phyloP scores from a whole-genome alignment of 805 yeast species.

The Blastobotrys americana region DNA sequence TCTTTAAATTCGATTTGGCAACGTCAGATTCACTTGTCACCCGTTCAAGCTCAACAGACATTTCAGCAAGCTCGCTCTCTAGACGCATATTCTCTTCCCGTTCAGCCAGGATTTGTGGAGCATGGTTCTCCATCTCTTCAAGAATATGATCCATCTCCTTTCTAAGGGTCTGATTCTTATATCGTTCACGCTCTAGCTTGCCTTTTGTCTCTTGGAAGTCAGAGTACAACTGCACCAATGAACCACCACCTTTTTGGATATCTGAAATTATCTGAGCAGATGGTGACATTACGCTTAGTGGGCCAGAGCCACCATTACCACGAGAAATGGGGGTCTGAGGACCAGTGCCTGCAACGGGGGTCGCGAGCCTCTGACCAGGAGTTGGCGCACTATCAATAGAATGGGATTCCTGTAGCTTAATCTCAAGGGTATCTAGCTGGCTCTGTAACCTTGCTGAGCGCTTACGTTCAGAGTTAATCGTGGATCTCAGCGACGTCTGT shows the following conservation, averaged over 20 bases:
- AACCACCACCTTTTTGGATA: conserved; percentile 44
- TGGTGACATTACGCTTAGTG: conserved; percentile 36
- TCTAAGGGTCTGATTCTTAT: conserved; percentile 64
- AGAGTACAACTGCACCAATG: conserved; percentile 54
- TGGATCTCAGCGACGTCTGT: conserved; percentile 31
- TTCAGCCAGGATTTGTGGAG: conserved; percentile 67
- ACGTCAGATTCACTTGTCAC: conserved; percentile 34
- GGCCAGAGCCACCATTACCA: conserved; percentile 19
- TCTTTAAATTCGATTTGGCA: conserved; percentile 28
- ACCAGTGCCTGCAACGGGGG: conserved; percentile 18
- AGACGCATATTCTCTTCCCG: conserved; percentile 50
- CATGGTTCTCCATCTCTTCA: conserved; percentile 66
- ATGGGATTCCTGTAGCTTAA: conserved; percentile 19
- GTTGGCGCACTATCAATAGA: conserved; percentile 1
- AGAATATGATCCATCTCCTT: conserved; percentile 64
- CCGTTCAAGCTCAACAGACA: conserved; percentile 45
- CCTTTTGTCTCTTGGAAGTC: conserved; percentile 59
- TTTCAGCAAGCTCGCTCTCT: conserved; percentile 48
- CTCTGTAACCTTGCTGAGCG: conserved; percentile 33
- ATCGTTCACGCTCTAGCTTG: conserved; percentile 60
- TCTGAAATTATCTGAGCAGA: conserved; percentile 52
- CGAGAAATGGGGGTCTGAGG: conserved; percentile 18
- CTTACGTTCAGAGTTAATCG: conserved; percentile 33
- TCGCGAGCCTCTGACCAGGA: conserved; percentile 5
- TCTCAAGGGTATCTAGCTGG: conserved; percentile 40